phyloP scores from a whole-genome alignment of 1,284 basidiomycete genomes.

The Agroathelia rolfsii region DNA sequence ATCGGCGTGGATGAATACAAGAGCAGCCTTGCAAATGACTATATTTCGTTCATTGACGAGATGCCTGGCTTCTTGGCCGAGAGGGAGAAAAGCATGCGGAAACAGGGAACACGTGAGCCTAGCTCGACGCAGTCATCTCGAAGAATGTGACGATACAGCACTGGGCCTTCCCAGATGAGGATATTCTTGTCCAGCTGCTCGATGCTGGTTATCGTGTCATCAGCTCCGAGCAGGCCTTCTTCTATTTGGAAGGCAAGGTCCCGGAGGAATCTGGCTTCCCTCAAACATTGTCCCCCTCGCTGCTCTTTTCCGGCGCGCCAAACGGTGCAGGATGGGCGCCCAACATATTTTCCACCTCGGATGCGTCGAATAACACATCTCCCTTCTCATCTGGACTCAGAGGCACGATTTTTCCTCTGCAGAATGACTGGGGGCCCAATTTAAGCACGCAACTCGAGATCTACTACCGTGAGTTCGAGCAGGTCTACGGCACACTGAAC shows the following conservation, averaged over 20 bases:
- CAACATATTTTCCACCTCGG: conserved; percentile 21
- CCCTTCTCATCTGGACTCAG: conserved; percentile 18
- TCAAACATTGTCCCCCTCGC: conserved; percentile 19
- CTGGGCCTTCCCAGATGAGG: conserved; percentile 25
- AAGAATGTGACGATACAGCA: conserved; percentile 28
- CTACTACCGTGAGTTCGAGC: conserved; percentile 26
- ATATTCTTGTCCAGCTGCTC: conserved; percentile 23
- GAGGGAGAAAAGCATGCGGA: conserved; percentile 22
- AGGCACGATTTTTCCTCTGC: conserved; percentile 26
- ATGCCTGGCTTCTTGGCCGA: conserved; percentile 23
- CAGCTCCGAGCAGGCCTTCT: conserved; percentile 26
- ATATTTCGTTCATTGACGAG: conserved; percentile 26
- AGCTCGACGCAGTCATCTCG: conserved; percentile 19
- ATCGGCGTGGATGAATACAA: conserved; percentile 31
- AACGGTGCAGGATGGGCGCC: conserved; percentile 26
- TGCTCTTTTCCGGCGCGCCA: conserved; percentile 23
- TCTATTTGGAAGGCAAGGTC: conserved; percentile 28
- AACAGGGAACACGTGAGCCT: conserved; percentile 26
- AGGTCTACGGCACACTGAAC: conserved; percentile 21
- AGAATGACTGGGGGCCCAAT: conserved; percentile 31
- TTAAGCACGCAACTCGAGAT: conserved; percentile 28
- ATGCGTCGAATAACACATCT: conserved; percentile 22
- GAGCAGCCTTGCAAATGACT: conserved; percentile 23
- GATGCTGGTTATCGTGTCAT: conserved; percentile 24
- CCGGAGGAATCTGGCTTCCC: conserved; percentile 22